Conservation (phyloP, 768 basidiomycete species). For the Auricularia heimuer region DNA sequence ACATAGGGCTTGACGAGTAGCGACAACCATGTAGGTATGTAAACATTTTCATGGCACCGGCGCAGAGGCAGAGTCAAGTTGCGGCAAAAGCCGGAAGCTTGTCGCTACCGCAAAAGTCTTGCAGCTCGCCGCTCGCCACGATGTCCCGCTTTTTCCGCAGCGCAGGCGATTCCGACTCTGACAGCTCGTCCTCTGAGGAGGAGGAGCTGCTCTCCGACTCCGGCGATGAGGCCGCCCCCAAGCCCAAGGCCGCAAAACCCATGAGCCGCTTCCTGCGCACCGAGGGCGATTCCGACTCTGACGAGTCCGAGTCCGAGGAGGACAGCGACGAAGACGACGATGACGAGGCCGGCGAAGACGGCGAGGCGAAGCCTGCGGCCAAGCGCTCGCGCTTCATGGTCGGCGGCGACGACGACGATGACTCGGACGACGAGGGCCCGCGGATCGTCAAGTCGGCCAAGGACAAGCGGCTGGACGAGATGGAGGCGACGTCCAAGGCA, state of each 20-base stretch:
- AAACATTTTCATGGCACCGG: too few relatives aligned
- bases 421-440: slow-evolving; percentile 50
- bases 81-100: too few relatives aligned
- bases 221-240: slow-evolving; percentile 45
- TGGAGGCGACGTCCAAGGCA: slow-evolving; percentile 81
- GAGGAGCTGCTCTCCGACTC: slow-evolving; percentile 65
- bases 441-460: slow-evolving; percentile 80
- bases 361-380: slow-evolving; percentile 39
- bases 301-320: slow-evolving; percentile 41
- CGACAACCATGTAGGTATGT: too few relatives aligned
- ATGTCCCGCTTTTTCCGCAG: slow-evolving; percentile 90
- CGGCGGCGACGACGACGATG: slow-evolving; percentile 46
- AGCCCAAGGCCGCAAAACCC: slow-evolving; percentile 38
- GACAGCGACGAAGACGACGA: slow-evolving; percentile 49
- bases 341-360: slow-evolving; percentile 47
- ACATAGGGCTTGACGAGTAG: too few relatives aligned
- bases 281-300: slow-evolving; percentile 43
- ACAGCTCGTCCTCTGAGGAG: slow-evolving; percentile 47
- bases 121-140: slow-evolving; percentile 4
- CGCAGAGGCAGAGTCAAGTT: too few relatives aligned
- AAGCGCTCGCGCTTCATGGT: slow-evolving; percentile 18
- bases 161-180: slow-evolving; percentile 73
- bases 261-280: slow-evolving; percentile 75
- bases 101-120: too few relatives aligned
- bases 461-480: slow-evolving; percentile 87